Conservation (phyloP, 73 alveolate genomes). For the Urostyla sp. region DNA sequence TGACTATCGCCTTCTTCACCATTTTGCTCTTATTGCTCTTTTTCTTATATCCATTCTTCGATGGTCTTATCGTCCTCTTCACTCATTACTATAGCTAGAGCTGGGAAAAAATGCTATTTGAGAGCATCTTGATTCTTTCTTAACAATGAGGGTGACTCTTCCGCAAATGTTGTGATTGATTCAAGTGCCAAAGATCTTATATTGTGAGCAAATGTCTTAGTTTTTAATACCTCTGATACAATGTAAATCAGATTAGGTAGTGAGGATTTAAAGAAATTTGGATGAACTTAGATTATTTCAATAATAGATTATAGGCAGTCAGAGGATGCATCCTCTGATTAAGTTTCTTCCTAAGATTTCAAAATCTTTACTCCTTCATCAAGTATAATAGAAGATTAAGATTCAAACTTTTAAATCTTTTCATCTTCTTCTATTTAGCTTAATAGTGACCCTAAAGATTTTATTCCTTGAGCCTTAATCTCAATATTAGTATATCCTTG, state of each 20-base stretch:
- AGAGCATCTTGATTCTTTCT: slow-evolving; percentile 70
- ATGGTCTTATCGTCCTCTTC: slow-evolving; percentile 66
- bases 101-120: slow-evolving; percentile 76
- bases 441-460: slow-evolving; percentile 76
- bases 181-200: slow-evolving; percentile 80
- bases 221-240: slow-evolving; percentile 72
- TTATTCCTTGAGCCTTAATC: slow-evolving; percentile 77
- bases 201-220: slow-evolving; percentile 70
- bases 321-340: slow-evolving; percentile 75
- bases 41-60: slow-evolving; percentile 73
- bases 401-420: slow-evolving; percentile 64
- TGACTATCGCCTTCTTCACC: too few species aligned
- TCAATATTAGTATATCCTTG: slow-evolving; percentile 70
- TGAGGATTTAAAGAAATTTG: slow-evolving; percentile 71
- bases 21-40: slow-evolving; percentile 73
- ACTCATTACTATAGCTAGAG: slow-evolving; percentile 73
- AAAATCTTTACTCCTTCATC: slow-evolving; percentile 70
- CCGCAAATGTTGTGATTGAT: slow-evolving; percentile 74
- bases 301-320: slow-evolving; percentile 81
- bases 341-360: slow-evolving; percentile 72
- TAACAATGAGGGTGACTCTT: slow-evolving; percentile 73
- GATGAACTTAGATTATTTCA: slow-evolving; percentile 77
- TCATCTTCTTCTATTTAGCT: slow-evolving; percentile 75
- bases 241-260: slow-evolving; percentile 69
- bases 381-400: slow-evolving; percentile 67